These are phyloP conservation scores for Capsicum rhomboideum DNA, from an alignment of 257 asterid species.

Conservation along the genomic window DNA sequence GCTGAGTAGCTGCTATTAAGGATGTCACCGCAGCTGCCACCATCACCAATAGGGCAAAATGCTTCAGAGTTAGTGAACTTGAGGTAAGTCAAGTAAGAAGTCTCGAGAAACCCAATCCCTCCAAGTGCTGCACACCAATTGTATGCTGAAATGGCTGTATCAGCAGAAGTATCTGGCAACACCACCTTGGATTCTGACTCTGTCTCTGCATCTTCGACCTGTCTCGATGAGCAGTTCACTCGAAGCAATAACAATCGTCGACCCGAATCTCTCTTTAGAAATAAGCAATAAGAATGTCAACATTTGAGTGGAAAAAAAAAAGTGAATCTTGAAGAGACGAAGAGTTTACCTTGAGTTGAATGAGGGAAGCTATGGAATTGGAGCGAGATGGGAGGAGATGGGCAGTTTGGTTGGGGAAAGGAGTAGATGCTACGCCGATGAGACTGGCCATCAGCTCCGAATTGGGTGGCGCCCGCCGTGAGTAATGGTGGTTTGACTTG, in stretches of 20 bases:
- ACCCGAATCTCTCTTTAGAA: slow-evolving; percentile 30
- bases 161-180: slow-evolving; percentile 15
- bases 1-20: slow-evolving; percentile 73
- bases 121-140: slow-evolving; percentile 74
- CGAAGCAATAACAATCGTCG: slow-evolving; percentile 32
- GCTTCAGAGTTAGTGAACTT: slow-evolving; percentile 72
- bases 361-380: slow-evolving; percentile 6
- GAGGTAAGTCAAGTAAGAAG: slow-evolving; percentile 73
- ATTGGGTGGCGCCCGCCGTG: not conserved
- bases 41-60: slow-evolving; percentile 67
- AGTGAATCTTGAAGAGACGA: not conserved
- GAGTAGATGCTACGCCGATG: slow-evolving; percentile 30
- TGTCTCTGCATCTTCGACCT: slow-evolving; percentile 24
- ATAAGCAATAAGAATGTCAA: slow-evolving; percentile 4
- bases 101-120: slow-evolving; percentile 77
- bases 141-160: slow-evolving; percentile 34
- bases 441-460: slow-evolving; percentile 24
- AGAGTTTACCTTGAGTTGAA: slow-evolving; percentile 34
- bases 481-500: slow-evolving; percentile 4
- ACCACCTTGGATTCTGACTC: slow-evolving; percentile 33
- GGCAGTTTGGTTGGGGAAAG: slow-evolving; percentile 22
- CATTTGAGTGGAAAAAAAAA: not conserved
- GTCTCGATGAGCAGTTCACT: slow-evolving; percentile 52
- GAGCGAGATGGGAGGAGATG: slow-evolving; percentile 13
- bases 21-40: slow-evolving; percentile 58